Evolutionary conservation across 441 rosid genomes (phyloP).

Genomic region (Mallotus japonicus): DNA sequence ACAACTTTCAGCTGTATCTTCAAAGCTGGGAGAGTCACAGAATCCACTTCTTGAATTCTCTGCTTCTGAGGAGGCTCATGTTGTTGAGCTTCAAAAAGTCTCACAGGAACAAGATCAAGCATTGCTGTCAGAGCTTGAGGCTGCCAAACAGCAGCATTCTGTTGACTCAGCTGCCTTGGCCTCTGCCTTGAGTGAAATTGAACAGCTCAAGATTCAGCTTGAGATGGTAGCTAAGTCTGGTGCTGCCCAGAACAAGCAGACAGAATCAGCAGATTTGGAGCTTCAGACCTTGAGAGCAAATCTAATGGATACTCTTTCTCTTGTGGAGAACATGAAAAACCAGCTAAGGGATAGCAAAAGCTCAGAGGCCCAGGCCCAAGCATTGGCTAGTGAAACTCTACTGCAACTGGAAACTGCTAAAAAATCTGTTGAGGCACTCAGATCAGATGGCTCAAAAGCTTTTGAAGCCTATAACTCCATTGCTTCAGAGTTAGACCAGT

Average conservation of each 20-base stretch:
- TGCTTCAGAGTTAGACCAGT: slow-evolving; percentile 46
- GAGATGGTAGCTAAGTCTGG: slow-evolving; percentile 61
- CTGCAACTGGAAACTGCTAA: slow-evolving; percentile 73
- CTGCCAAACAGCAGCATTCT: slow-evolving; percentile 62
- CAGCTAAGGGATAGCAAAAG: slow-evolving; percentile 64
- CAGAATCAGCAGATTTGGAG: slow-evolving; percentile 54
- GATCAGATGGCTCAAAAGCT: slow-evolving; percentile 56
- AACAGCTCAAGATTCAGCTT: slow-evolving; percentile 67
- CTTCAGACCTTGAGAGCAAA: slow-evolving; percentile 57
- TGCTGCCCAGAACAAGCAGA: slow-evolving; percentile 51
- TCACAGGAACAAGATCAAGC: slow-evolving; percentile 79
- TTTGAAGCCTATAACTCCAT: slow-evolving; percentile 54
- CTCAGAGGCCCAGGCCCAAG: slow-evolving; percentile 70
- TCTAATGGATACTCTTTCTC: slow-evolving; percentile 54
- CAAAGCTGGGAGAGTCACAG: slow-evolving; percentile 55
- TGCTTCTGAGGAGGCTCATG: slow-evolving; percentile 61
- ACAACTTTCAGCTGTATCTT: slow-evolving; percentile 45
- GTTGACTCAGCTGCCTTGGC: slow-evolving; percentile 69
- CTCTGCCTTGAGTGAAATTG: slow-evolving; percentile 74
- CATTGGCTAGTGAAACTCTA: slow-evolving; percentile 48
- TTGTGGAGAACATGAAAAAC: slow-evolving; percentile 61
- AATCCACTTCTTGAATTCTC: slow-evolving; percentile 66
- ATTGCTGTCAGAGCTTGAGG: slow-evolving; percentile 85
- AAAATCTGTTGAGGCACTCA: slow-evolving; percentile 54
- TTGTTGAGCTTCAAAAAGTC: slow-evolving; percentile 60